Base-by-base conservation (phyloP, 1,139 yeast species). In the Kodamaea derodonti region DNA sequence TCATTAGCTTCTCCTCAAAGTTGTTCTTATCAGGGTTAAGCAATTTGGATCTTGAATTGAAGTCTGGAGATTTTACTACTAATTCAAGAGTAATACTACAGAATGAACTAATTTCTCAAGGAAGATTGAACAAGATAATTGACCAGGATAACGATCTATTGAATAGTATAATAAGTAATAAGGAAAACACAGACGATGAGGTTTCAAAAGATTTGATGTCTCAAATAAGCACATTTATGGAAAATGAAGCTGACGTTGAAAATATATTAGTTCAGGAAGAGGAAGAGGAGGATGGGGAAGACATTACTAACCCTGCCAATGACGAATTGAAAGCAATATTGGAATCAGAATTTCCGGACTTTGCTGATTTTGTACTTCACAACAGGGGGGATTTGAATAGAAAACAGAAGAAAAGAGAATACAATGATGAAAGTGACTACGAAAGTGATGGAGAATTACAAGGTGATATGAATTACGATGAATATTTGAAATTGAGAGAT, bases 401-500 rank as follows among this genome's bases (percentile, higher is more conserved):
- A 7, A 13, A 12, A 11, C 24, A 27, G 23, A 16, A 11, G 14
- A 20, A 7, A 30, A 29, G 9, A 11, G n/a, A n/a, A 24, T 27
- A 45, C 27, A 44, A 45, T 29, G 43, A 48, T 27, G 51, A 47
- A 15, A 48, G 51, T 26, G 49, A 45, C 18, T 48, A 48, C 24
- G 31, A 31, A 12, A 45, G 48, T 20, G 45, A 40, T 24, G 30
- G 30, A 6, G 33, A 29, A 3, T 36, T 34, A 14, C 14, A 15
- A 11, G 24, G 17, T 6, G 34, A 35, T 4, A 32, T 35, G 34
- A 35, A 38, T 22, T 35, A 33, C 22, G 38, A 34, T 17, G 41
- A 38, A 29, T 38, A 35, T 18, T 29, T 32, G 20, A 17, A 16
- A 17, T 24, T 37, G 12, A 22, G 18, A 11, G 22, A 18, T 18